Conservation (phyloP, 2,329 filamentous ascomycete species). For the Parasarocladium wereldwijsianum region DNA sequence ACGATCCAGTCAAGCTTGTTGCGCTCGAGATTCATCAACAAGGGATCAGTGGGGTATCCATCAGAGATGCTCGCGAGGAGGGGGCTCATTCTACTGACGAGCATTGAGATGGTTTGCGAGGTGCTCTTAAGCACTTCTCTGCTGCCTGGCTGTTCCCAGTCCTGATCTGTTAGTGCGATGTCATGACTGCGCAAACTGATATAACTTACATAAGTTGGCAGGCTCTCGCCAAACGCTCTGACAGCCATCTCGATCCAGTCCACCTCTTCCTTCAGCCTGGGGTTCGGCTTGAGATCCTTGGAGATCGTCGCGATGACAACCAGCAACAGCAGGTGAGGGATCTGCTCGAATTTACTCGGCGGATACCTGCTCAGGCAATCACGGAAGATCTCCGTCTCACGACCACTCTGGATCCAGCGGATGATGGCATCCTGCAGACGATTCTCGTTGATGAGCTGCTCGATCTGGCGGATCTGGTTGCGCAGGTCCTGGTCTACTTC, state of each 20-base stretch:
- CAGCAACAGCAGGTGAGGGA: constrained; percentile 47
- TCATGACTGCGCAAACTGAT: no score
- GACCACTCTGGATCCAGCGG: constrained; percentile 50
- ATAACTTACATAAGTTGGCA: constrained; percentile 38
- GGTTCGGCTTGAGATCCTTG: constrained; percentile 37
- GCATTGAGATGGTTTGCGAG: constrained; percentile 22
- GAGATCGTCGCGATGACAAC: constrained; percentile 51
- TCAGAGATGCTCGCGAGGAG: constrained; percentile 19
- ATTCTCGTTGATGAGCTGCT: constrained; percentile 44
- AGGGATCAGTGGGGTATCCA: constrained; percentile 23
- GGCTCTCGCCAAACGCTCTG: constrained; percentile 32
- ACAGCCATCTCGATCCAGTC: constrained; percentile 47
- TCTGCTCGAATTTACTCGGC: constrained; percentile 30
- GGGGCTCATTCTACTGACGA: constrained; percentile 19
- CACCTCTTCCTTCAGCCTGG: constrained; percentile 39
- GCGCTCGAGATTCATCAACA: constrained; percentile 21
- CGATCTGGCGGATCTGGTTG: constrained; percentile 42
- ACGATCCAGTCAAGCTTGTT: constrained; percentile 25
- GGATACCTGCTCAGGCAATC: constrained; percentile 23
- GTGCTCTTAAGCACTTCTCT: constrained; percentile 23
- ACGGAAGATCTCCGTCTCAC: constrained; percentile 48
- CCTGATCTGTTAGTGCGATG: constrained; percentile 11
- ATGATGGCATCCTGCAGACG: constrained; percentile 49
- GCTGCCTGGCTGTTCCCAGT: constrained; percentile 21
- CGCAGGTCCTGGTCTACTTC: constrained; percentile 35